Evolutionary conservation across 768 basidiomycete genomes (phyloP).

Genomic region (Suillus bovinus): DNA sequence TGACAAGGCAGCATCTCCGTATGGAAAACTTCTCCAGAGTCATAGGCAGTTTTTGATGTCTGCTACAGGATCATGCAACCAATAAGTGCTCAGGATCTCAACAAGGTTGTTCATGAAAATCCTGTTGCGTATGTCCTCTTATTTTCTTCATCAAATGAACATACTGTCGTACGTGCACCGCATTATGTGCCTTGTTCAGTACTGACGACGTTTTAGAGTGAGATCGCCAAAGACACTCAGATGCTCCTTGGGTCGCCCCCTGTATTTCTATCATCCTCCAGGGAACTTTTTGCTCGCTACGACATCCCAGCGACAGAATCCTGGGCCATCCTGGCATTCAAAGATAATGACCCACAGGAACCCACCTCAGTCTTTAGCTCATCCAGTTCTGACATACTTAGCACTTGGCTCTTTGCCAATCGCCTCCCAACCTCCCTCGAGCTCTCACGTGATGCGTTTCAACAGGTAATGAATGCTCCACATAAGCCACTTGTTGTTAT

Average conservation of each 20-base stretch:
- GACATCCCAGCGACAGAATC: slow-evolving; percentile 39
- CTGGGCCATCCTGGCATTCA: slow-evolving; percentile 69
- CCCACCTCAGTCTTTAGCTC: slow-evolving; percentile 46
- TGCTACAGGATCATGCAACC: slow-evolving; percentile 38
- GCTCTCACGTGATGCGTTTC: slow-evolving; percentile 78
- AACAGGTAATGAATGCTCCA: slow-evolving; percentile 81
- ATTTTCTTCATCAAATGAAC: slow-evolving; percentile 35
- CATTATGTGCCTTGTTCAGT: not conserved
- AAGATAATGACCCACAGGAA: slow-evolving; percentile 50
- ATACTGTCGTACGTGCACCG: slow-evolving; percentile 32
- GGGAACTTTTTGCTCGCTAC: slow-evolving; percentile 35
- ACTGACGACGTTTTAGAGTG: slow-evolving; percentile 35
- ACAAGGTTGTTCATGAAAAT: slow-evolving; percentile 42
- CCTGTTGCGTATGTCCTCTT: slow-evolving; percentile 64
- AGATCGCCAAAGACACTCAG: slow-evolving; percentile 58
- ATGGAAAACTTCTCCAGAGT: slow-evolving; percentile 30
- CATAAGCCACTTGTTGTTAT: slow-evolving; percentile 79
- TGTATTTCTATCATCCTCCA: slow-evolving; percentile 42
- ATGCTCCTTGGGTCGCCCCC: slow-evolving; percentile 50
- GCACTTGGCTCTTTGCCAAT: slow-evolving; percentile 63
- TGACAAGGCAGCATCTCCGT: slow-evolving; percentile 74
- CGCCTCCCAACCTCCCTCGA: slow-evolving; percentile 74
- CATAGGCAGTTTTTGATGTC: slow-evolving; percentile 6
- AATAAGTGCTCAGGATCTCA: slow-evolving; percentile 45
- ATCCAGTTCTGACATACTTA: slow-evolving; percentile 26